A percentile compares a stretch with the other conserved stretches of the same genome.
Conservation (phyloP, 2,329 filamentous ascomycete genomes). For the Paraphoma sp. region DNA sequence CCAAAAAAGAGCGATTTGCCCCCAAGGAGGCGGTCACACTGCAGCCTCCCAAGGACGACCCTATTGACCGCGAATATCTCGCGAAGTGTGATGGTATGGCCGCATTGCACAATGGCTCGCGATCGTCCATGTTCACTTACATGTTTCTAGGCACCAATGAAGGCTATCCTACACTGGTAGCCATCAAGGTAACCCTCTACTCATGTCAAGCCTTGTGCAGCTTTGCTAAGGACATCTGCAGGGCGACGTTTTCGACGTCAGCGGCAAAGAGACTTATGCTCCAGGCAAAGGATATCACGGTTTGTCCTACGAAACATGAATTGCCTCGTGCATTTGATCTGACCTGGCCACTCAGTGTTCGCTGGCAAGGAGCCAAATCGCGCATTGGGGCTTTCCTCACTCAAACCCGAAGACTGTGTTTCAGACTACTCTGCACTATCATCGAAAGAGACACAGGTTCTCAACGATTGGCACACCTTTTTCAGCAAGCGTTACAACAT, state of each 20-base stretch:
- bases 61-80: conserved; percentile 81
- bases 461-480: conserved; percentile 94
- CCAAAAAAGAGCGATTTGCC: conserved; percentile 67
- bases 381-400: conserved; percentile 83
- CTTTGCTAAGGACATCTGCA: conserved; percentile 47
- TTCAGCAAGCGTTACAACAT: conserved; percentile 98
- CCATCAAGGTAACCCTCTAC: conserved; percentile 59
- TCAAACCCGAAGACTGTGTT: conserved; percentile 80
- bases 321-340: conserved; percentile 4
- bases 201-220: neutral
- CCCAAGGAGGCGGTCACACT: conserved; percentile 79
- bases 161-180: conserved; percentile 64
- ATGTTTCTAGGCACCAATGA: conserved; percentile 66
- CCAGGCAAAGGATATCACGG: conserved; percentile 84
- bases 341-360: conserved; percentile 71
- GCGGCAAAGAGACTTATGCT: conserved; percentile 84
- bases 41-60: conserved; percentile 84
- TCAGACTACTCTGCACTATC: conserved; percentile 83
- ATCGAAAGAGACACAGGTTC: conserved; percentile 82
- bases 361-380: conserved; percentile 95
- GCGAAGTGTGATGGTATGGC: conserved; percentile 79
- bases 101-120: neutral
- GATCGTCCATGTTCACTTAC: neutral
- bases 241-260: conserved; percentile 95
- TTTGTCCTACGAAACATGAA: conserved; percentile 54